A percentile compares a stretch with the other conserved stretches of the same genome.
Evolutionary conservation across 768 basidiomycete genomes (phyloP).

Genomic region (Amanita phalloides): DNA sequence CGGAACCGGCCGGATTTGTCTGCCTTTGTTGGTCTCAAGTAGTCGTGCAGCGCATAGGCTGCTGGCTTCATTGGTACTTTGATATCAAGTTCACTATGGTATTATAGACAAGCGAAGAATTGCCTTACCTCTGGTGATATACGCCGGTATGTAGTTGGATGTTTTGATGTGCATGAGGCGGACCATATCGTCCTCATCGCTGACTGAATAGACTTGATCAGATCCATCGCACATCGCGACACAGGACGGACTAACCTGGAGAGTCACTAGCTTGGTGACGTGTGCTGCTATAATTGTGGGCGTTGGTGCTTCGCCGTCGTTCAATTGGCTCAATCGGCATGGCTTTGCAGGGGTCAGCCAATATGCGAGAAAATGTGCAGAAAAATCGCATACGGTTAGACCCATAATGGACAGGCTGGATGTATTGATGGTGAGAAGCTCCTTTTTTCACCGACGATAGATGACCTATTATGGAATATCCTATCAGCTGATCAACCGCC

Average conservation of each 20-base stretch:
- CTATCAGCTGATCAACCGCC: not conserved
- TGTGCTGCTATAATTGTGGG: not conserved
- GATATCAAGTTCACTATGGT: not conserved
- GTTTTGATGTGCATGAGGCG: not conserved
- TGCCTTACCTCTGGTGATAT: slow-evolving; percentile 15
- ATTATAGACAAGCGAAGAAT: not conserved
- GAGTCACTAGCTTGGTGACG: slow-evolving; percentile 1
- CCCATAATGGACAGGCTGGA: not conserved
- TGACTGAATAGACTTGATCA: not conserved
- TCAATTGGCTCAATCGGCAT: not conserved
- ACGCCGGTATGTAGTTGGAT: slow-evolving; percentile 19
- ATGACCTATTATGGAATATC: not conserved
- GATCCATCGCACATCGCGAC: not conserved
- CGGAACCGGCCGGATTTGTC: slow-evolving; percentile 21
- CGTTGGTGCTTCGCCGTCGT: not conserved
- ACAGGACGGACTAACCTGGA: not conserved
- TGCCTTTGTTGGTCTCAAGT: slow-evolving; percentile 23
- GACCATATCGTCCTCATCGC: not conserved
- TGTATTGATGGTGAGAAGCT: not conserved
- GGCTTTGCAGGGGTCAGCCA: not conserved
- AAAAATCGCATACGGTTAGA: not conserved
- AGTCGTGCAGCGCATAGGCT: slow-evolving; percentile 35
- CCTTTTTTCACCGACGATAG: not conserved
- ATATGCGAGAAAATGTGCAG: not conserved
- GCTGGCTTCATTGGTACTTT: slow-evolving; percentile 28